Percentiles rank a stretch among this genome's conserved stretches.
These are phyloP conservation scores for Lepidium africanum DNA, from an alignment of 345 rosid species.

Conservation along the genomic window DNA sequence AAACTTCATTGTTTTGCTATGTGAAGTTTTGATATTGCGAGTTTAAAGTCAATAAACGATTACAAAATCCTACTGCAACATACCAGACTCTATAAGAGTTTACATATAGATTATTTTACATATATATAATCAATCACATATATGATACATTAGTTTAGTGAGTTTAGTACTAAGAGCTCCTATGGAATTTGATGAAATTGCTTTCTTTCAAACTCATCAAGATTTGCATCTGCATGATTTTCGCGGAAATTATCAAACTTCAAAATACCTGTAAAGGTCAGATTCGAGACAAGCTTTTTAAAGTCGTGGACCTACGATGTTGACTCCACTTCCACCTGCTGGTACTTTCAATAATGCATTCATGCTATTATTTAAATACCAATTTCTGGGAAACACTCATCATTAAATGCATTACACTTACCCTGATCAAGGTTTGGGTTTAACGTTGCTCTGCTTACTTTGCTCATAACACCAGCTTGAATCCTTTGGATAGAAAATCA, in stretches of 20 bases:
- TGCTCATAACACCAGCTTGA: conserved; percentile 46
- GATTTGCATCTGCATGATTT: background rate
- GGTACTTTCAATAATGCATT: background rate
- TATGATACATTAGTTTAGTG: background rate
- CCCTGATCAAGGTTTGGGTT: background rate
- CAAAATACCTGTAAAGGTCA: background rate
- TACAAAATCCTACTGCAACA: background rate
- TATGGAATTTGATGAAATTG: background rate
- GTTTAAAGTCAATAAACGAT: background rate
- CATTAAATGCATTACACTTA: background rate
- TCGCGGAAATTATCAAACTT: background rate
- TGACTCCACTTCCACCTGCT: background rate
- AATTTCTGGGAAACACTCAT: background rate
- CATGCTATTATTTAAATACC: background rate
- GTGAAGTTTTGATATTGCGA: background rate
- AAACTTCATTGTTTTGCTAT: background rate
- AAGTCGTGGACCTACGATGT: background rate
- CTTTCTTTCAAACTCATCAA: background rate
- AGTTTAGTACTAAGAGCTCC: background rate
- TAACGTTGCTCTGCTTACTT: background rate
- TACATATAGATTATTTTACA: background rate
- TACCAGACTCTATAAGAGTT: background rate
- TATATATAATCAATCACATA: background rate
- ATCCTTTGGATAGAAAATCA: conserved; percentile 55
- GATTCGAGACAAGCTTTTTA: background rate